These are phyloP conservation scores for Peribolospora kevripleyi DNA, from an alignment of 768 basidiomycete species.

Conservation along the genomic window DNA sequence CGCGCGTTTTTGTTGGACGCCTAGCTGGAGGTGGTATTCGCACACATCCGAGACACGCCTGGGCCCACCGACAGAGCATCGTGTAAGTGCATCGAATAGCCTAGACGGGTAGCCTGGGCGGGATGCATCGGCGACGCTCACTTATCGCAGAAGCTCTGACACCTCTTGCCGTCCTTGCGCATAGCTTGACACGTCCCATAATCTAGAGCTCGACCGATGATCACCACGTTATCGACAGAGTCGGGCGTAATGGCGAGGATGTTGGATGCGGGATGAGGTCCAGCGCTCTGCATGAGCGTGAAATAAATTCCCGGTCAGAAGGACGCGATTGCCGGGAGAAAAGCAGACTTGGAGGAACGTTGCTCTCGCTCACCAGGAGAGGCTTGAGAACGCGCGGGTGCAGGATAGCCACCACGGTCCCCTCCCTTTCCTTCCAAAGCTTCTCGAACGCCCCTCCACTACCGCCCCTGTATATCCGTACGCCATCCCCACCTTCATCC, in stretches of 20 bases:
- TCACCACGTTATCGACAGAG: conserved; percentile 49
- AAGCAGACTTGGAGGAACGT: too few relatives aligned
- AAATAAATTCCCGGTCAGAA: not conserved
- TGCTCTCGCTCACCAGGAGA: conserved; percentile 34
- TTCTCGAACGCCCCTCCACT: conserved; percentile 79
- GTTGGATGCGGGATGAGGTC: conserved; percentile 53
- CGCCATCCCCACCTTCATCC: conserved; percentile 26
- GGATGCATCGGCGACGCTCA: conserved; percentile 2
- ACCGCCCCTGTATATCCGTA: conserved; percentile 58
- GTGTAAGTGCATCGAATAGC: not conserved
- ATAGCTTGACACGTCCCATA: conserved; percentile 58
- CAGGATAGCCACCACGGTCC: conserved; percentile 68
- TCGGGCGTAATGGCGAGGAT: conserved; percentile 71
- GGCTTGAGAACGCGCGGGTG: conserved; percentile 74
- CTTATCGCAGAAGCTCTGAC: conserved; percentile 66
- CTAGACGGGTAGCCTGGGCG: conserved; percentile 2
- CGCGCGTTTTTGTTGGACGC: conserved; percentile 47
- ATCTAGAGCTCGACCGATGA: conserved; percentile 65
- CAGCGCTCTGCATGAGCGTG: conserved; percentile 15
- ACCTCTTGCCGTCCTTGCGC: conserved; percentile 54
- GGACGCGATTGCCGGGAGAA: too few relatives aligned
- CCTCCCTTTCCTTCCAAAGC: conserved; percentile 61
- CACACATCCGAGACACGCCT: conserved; percentile 60
- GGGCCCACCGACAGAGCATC: not conserved
- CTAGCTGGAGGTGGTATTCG: conserved; percentile 69